Evolutionary conservation across 352 stramenopile species (phyloP).

Genomic region (Globisporangium recalcitrans): DNA sequence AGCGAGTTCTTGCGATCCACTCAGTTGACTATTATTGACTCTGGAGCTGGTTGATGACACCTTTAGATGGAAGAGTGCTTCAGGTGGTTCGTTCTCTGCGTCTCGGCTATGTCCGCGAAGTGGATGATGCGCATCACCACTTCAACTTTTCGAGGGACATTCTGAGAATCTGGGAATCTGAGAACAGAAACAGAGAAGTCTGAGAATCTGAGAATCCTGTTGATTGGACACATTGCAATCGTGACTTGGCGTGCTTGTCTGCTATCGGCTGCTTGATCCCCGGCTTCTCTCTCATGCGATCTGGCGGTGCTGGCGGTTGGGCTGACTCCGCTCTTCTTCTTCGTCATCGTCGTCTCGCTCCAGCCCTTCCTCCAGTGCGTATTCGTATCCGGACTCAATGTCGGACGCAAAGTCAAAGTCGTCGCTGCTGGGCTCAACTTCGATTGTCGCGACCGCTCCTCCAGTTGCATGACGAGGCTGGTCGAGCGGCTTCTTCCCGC

Average conservation of each 20-base stretch:
- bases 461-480: neutral
- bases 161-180: neutral
- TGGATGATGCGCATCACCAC: conserved; percentile 2
- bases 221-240: no score
- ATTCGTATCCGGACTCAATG: neutral
- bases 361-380: neutral
- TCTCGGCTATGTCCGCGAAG: neutral
- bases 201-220: conserved; percentile 1
- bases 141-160: neutral
- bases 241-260: neutral
- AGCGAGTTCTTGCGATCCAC: conserved; percentile 1
- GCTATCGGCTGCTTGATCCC: neutral
- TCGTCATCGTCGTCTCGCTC: neutral
- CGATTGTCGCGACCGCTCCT: neutral
- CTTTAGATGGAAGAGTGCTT: neutral
- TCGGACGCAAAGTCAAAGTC: neutral
- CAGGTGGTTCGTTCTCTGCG: neutral
- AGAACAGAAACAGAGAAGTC: neutral
- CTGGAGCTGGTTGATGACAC: neutral
- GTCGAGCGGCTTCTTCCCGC: neutral
- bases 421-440: neutral
- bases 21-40: no score
- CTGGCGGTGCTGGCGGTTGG: neutral
- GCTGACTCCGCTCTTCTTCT: neutral
- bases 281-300: neutral